These are phyloP conservation scores for Xylaria intraflava DNA, from an alignment of 495 filamentous ascomycete species.

Conservation along the genomic window DNA sequence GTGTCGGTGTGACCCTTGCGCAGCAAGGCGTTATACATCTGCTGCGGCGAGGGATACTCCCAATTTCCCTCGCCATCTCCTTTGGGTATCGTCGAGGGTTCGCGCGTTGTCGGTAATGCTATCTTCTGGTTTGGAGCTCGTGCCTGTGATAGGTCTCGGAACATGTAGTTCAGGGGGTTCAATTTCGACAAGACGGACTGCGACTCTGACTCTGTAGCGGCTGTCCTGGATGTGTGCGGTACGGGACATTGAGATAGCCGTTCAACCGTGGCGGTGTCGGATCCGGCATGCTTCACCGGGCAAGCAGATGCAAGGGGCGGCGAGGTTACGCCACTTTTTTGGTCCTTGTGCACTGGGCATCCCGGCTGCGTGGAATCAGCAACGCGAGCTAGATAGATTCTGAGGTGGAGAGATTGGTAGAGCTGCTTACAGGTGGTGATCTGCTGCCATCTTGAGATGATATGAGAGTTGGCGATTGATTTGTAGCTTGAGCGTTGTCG, in stretches of 20 bases:
- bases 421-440: conserved; percentile 58
- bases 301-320: conserved; percentile 28
- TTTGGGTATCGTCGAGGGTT: conserved; percentile 78
- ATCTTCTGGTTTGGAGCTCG: conserved; percentile 65
- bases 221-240: conserved; percentile 33
- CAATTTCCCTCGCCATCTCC: conserved; percentile 72
- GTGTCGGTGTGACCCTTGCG: conserved; percentile 95
- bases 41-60: conserved; percentile 97
- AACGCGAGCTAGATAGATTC: conserved; percentile 1
- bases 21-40: conserved; percentile 98
- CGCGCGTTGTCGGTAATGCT: conserved; percentile 67
- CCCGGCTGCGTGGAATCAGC: conserved; percentile 51
- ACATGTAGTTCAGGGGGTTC: conserved; percentile 98
- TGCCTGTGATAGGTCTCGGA: conserved; percentile 70
- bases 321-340: conserved; percentile 36
- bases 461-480: conserved; percentile 23
- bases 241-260: conserved; percentile 50
- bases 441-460: conserved; percentile 37
- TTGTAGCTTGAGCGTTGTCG: conserved; percentile 51
- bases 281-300: conserved; percentile 45
- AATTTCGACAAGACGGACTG: conserved; percentile 59
- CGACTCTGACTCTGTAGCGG: conserved; percentile 28
- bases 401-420: not conserved
- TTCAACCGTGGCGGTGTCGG: conserved; percentile 21
- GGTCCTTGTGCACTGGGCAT: conserved; percentile 81